Conservation (phyloP, 495 filamentous ascomycete species). For the Neurospora tetraspora region DNA sequence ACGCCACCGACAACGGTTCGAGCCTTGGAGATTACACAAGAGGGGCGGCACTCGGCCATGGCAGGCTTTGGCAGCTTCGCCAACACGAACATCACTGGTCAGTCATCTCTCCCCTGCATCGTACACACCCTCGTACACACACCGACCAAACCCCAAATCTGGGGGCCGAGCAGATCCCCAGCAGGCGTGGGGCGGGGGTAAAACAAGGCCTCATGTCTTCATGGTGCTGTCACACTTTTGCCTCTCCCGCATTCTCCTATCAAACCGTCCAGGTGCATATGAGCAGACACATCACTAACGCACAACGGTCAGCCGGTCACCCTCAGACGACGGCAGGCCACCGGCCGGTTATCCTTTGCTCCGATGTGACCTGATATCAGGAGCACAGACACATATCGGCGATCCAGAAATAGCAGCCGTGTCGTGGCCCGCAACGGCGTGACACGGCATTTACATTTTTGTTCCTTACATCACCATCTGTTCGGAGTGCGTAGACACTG, state of each 20-base stretch:
- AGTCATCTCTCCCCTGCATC: neutral
- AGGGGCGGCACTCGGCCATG: neutral
- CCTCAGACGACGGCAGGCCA: neutral
- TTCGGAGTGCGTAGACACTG: neutral
- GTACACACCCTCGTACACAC: neutral
- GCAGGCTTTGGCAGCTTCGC: neutral
- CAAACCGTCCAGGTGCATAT: neutral
- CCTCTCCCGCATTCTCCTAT: neutral
- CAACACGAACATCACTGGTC: neutral
- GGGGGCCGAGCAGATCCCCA: neutral
- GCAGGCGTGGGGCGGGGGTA: neutral
- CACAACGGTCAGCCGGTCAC: neutral
- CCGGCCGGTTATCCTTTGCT: neutral
- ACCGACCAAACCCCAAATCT: neutral
- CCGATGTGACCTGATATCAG: neutral
- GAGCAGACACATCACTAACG: neutral
- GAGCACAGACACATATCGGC: neutral
- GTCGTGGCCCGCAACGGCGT: neutral
- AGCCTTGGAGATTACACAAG: neutral
- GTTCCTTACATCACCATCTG: neutral
- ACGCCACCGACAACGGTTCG: neutral
- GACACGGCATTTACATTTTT: neutral
- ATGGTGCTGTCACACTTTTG: neutral
- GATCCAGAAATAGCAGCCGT: neutral
- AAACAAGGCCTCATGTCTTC: neutral